Base-by-base conservation (phyloP, 805 yeast species). In the Candida endomychidarum region DNA sequence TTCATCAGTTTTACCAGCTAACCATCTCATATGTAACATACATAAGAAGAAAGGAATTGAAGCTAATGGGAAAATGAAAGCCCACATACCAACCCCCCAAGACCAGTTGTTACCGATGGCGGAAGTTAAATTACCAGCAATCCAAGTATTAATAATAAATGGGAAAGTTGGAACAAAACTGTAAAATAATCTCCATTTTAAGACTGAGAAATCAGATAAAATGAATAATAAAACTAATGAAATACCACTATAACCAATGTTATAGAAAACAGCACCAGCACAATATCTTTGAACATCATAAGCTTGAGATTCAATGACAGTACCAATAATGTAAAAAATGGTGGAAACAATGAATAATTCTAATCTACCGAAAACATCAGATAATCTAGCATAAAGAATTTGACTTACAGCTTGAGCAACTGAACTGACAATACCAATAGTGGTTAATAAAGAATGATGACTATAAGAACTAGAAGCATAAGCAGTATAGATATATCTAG, bases 51-150 rank as follows among this genome's bases (percentile, higher is more conserved):
- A 58, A 14, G 90, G 90, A 11, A 83, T 40, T 46, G 80, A 65
- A 4, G 80, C 56, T 27, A 81, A 63, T 25, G 90, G 90, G 69
- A 80, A 75, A 47, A 84, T 82, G 51, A 81, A 79, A 2, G 88
- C 88, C 84, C 85, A 84, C 77, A 84, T 82, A 26, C 83, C 88
- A 49, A 83, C 77, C 52, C 82, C 83, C 89, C 89, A 84, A n/a
- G 79, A 70, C 83, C 86, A 81, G 25, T 71, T 57, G 4, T 54
- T 56, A 27, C 63, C 63, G 42, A 70, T 57, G 23, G 60, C 61
- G 7, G 58, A 46, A 10, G 73, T 62, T 35, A 84, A 66, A 50
- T 80, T 65, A 54, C 89, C 91, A 23, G 81, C 63, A 42, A 83
- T 70, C 91, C 91, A 85, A 9, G 90, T 81, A 61, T 82, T 85